A percentile compares a stretch with the other conserved stretches of the same genome.
These are phyloP conservation scores for Pseudogymnoascus sp. DNA, from an alignment of 2,329 filamentous ascomycete species.

Conservation along the genomic window DNA sequence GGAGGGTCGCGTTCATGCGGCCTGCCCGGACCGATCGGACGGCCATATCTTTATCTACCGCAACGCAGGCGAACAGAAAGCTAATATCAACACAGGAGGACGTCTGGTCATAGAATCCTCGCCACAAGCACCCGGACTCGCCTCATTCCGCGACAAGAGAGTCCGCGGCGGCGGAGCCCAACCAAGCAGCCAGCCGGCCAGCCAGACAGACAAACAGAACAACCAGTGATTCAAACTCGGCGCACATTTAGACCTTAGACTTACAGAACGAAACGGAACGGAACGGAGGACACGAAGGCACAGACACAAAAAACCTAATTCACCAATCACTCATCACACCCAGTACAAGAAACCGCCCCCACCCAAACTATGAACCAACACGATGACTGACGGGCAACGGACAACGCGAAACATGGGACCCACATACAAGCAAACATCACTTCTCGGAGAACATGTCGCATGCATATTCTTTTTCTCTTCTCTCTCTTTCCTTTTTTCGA, in stretches of 20 bases:
- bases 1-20: neutral
- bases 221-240: neutral
- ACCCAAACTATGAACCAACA: neutral
- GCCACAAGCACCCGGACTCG: neutral
- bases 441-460: neutral
- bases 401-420: neutral
- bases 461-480: neutral
- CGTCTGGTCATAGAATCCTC: conserved; percentile 51
- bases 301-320: neutral
- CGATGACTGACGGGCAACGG: neutral
- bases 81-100: conserved; percentile 45
- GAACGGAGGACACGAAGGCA: neutral
- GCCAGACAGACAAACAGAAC: neutral
- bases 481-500: too few relatives aligned
- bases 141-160: neutral
- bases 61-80: neutral
- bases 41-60: too few relatives aligned
- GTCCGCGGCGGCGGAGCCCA: neutral
- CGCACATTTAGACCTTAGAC: conserved; percentile 2
- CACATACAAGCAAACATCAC: neutral
- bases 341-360: neutral
- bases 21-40: neutral
- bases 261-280: neutral
- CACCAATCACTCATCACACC: neutral
- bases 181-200: neutral